phyloP scores from a whole-genome alignment of 2,329 filamentous ascomycete genomes.

The Diaporthe destruens region DNA sequence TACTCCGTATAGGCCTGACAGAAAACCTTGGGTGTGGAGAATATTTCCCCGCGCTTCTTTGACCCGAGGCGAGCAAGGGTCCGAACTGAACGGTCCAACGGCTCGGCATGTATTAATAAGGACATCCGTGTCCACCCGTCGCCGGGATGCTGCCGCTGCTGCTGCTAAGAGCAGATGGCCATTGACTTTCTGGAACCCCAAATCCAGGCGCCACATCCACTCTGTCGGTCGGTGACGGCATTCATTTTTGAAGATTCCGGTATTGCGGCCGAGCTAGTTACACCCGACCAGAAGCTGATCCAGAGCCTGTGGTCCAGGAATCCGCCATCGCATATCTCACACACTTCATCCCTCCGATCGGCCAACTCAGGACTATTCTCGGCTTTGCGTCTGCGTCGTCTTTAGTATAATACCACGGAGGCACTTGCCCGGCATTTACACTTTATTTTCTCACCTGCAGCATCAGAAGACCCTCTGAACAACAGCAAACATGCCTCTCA shows the following conservation, averaged over 20 bases:
- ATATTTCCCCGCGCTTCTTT: conserved; percentile 26
- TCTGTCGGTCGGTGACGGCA: conserved; percentile 34
- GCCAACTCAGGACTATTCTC: neutral
- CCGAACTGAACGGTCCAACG: conserved; percentile 34
- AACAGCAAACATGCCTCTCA: conserved; percentile 57
- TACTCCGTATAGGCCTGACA: neutral
- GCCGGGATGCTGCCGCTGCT: neutral
- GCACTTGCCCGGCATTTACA: neutral
- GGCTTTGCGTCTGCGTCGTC: conserved; percentile 2
- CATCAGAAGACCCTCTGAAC: neutral
- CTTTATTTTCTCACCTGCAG: neutral
- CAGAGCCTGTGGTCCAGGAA: conserved; percentile 3
- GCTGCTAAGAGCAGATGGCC: conserved; percentile 15
- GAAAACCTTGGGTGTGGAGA: conserved; percentile 11
- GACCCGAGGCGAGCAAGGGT: conserved; percentile 27
- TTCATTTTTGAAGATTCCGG: conserved; percentile 30
- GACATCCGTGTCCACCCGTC: conserved; percentile 22
- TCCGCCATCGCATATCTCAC: conserved; percentile 19
- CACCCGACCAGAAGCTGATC: neutral
- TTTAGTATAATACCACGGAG: neutral
- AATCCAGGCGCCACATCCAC: conserved; percentile 23
- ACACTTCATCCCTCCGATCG: neutral
- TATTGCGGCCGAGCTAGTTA: conserved; percentile 21
- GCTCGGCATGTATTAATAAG: conserved; percentile 41
- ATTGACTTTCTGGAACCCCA: conserved; percentile 25